Evolutionary conservation across 257 asterid genomes (phyloP), one percentile per base, ranked within the genome.

Genomic region (Lithospermum erythrorhizon): DNA sequence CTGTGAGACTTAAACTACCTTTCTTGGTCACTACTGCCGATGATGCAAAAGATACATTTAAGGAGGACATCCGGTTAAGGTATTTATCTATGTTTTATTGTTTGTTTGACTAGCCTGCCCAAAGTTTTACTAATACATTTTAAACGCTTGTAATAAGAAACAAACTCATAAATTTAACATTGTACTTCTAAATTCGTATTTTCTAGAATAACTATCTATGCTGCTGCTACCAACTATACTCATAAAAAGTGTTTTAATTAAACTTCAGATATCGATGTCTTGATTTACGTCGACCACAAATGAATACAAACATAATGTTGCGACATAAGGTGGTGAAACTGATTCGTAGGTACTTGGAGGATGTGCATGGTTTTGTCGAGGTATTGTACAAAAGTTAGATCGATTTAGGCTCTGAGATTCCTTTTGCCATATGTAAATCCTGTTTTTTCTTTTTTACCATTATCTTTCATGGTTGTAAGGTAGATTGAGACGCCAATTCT

Each of bases 401-500:
- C 2, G 0, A 17, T 11, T 13, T 13, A 11, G 17, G 49, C 49
- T 41, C 49, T 41, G 49, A 41, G 49, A 41, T 41, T 41, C 49
- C 49, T 41, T 13, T 41, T 41, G 0, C 49, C 18, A 8, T 11
- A 41, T 41, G 17, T 41, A 14, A 41, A 41, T 41, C 4, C 16
- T 41, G 18, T 11, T 13, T 41, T 41, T 41, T 41, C 2, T 9
- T 3, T 41, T 41, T 41, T 41, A 41, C 49, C 18, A 14, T 14
- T 41, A 41, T 41, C 2, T 74, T 79, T 84, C 75, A 77, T 79
- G 85, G 70, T 76, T 84, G 73, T 79, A 86, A 93, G 95, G 97
- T 84, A 93, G 97, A 89, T 93, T 76, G 97, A 89, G 94, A 93
- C 97, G 75, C 99, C 97, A 76, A 75, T 93, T 71, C 87, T 93